A percentile compares a stretch with the other conserved stretches of the same genome.
Conservation (phyloP, 169 alveolate genomes). For the Plasmodium chabaudi region DNA sequence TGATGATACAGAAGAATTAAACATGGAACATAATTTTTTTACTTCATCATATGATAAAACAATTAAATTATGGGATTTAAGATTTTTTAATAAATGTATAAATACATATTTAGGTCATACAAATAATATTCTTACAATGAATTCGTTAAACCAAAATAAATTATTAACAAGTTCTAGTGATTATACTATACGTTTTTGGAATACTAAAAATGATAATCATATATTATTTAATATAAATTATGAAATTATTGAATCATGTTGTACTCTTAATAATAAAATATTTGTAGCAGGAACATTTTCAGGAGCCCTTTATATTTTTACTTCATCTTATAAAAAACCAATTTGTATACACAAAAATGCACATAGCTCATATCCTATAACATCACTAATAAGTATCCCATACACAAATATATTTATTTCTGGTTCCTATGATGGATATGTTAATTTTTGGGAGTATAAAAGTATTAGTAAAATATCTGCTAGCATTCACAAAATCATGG, state of each 20-base stretch:
- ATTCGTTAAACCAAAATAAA: slow-evolving; percentile 42
- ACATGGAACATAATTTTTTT: slow-evolving; percentile 59
- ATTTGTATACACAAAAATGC: slow-evolving; percentile 60
- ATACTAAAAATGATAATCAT: slow-evolving; percentile 71
- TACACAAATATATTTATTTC: slow-evolving; percentile 56
- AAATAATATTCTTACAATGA: slow-evolving; percentile 40
- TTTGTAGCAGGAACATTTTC: slow-evolving; percentile 69
- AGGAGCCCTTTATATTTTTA: slow-evolving; percentile 52
- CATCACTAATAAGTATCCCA: slow-evolving; percentile 58
- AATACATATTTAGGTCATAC: slow-evolving; percentile 72
- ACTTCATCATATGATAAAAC: slow-evolving; percentile 84
- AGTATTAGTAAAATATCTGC: slow-evolving; percentile 47
- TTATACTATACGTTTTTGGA: slow-evolving; percentile 71
- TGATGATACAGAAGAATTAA: slow-evolving; percentile 50
- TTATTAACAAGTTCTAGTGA: slow-evolving; percentile 63
- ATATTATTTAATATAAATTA: slow-evolving; percentile 59
- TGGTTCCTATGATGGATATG: slow-evolving; percentile 70
- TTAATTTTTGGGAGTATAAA: slow-evolving; percentile 64
- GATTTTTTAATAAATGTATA: slow-evolving; percentile 65
- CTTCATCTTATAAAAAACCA: slow-evolving; percentile 67
- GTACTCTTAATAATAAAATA: slow-evolving; percentile 63
- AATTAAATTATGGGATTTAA: slow-evolving; percentile 82
- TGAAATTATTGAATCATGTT: slow-evolving; percentile 68
- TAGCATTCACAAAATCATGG: slow-evolving; percentile 29
- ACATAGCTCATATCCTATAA: slow-evolving; percentile 40